Conservation (phyloP, 2,329 filamentous ascomycete species). For the Trichoderma guizhouense region DNA sequence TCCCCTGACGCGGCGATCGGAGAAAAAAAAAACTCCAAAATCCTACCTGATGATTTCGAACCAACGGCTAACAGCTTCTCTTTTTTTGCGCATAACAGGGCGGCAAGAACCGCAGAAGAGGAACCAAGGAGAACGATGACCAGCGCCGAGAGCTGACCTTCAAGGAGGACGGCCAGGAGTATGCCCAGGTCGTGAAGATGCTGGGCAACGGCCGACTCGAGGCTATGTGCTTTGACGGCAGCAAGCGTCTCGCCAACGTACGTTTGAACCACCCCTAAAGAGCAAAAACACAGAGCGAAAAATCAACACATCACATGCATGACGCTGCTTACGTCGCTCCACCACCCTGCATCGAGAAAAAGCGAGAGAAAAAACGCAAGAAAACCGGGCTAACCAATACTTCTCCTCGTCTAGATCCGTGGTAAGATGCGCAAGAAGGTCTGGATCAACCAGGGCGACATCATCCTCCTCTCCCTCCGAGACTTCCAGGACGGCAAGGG, state of each 20-base stretch:
- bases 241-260: conserved; percentile 42
- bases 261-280: conserved; percentile 20
- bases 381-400: neutral
- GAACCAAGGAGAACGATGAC: conserved; percentile 99
- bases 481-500: conserved; percentile 96
- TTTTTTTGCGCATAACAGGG: conserved; percentile 55
- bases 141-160: conserved; percentile 98
- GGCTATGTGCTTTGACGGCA: conserved; percentile 89
- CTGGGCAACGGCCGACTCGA: conserved; percentile 91
- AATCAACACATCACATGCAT: neutral
- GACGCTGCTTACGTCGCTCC: neutral
- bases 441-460: conserved; percentile 98
- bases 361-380: neutral
- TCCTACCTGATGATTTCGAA: neutral
- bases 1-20: neutral
- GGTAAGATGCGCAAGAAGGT: conserved; percentile 99
- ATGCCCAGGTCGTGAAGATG: conserved; percentile 70
- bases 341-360: neutral
- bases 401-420: conserved; percentile 44
- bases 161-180: conserved; percentile 92
- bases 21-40: neutral
- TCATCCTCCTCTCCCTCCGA: conserved; percentile 81
- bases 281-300: neutral
- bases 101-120: conserved; percentile 96
- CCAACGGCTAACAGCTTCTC: neutral